Evolutionary conservation across 495 filamentous ascomycete genomes (phyloP).

Genomic region (Daldinia concentrica): DNA sequence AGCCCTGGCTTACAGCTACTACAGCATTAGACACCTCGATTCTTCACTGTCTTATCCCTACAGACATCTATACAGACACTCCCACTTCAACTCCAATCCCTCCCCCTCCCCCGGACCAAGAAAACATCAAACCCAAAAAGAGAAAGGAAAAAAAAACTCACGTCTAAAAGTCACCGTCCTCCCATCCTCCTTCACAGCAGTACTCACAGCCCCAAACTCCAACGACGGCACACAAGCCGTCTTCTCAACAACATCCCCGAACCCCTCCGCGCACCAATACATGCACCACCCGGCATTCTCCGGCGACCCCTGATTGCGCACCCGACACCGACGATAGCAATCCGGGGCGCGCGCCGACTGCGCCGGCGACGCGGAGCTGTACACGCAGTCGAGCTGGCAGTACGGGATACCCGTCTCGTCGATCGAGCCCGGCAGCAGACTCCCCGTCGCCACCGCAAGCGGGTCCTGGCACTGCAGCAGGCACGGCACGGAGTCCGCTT

Average conservation of each 20-base stretch:
- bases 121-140: no score
- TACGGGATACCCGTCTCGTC: no score
- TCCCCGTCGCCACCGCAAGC: no score
- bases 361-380: no score
- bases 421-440: no score
- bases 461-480: constrained; percentile 1
- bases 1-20: constrained; percentile 12
- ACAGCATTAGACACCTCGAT: not conserved
- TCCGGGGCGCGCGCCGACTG: no score
- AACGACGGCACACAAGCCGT: constrained; percentile 24
- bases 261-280: constrained; percentile 19
- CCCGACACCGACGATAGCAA: no score
- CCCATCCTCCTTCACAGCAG: constrained; percentile 1
- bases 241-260: constrained; percentile 7
- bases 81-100: not conserved
- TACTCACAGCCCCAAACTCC: constrained; percentile 3
- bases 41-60: not conserved
- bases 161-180: constrained; percentile 1
- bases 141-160: not conserved
- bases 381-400: no score
- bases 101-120: no score
- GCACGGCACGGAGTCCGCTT: constrained; percentile 11
- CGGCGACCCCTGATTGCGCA: no score
- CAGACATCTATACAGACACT: not conserved
- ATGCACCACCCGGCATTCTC: not conserved